phyloP scores from a whole-genome alignment of 805 yeast species.

The Scheffersomyces stipitis region DNA sequence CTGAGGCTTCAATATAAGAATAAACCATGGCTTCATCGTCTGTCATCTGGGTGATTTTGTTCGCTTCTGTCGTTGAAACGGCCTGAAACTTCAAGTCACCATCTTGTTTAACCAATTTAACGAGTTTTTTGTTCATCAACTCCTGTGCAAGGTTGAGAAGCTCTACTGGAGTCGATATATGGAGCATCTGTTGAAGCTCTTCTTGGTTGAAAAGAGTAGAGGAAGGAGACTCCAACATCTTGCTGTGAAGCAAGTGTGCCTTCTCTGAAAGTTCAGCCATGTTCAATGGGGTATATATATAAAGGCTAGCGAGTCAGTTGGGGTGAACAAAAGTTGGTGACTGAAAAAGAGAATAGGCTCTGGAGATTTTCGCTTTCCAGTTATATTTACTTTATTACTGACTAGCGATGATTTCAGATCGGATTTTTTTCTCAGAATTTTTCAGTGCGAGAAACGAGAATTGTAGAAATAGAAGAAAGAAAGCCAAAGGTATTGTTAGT shows the following conservation, averaged over 20 bases:
- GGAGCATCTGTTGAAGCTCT: slow-evolving; percentile 57
- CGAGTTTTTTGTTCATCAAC: slow-evolving; percentile 54
- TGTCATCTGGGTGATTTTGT: slow-evolving; percentile 71
- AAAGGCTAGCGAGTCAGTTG: too few species aligned
- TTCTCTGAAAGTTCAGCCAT: slow-evolving; percentile 33
- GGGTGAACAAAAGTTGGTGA: too few species aligned
- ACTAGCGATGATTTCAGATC: too few species aligned
- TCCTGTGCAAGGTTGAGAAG: slow-evolving; percentile 52
- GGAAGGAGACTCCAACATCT: slow-evolving; percentile 56
- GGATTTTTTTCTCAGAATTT: too few species aligned
- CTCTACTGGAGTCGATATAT: slow-evolving; percentile 43
- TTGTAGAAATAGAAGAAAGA: too few species aligned
- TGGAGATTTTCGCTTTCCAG: too few species aligned
- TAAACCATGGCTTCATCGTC: slow-evolving; percentile 90
- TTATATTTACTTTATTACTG: too few species aligned
- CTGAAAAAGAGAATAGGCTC: too few species aligned
- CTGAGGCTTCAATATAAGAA: slow-evolving; percentile 87
- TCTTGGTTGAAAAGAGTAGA: slow-evolving; percentile 61
- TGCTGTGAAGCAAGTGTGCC: slow-evolving; percentile 59
- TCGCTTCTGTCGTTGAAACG: slow-evolving; percentile 70
- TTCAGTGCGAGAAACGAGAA: too few species aligned
- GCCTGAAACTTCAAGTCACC: slow-evolving; percentile 74
- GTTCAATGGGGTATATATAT: too few species aligned
- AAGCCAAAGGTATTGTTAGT: too few species aligned
- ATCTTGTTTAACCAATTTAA: slow-evolving; percentile 68